Conservation (phyloP, 2,329 filamentous ascomycete genomes). For the Alternaria triticimaculans region DNA sequence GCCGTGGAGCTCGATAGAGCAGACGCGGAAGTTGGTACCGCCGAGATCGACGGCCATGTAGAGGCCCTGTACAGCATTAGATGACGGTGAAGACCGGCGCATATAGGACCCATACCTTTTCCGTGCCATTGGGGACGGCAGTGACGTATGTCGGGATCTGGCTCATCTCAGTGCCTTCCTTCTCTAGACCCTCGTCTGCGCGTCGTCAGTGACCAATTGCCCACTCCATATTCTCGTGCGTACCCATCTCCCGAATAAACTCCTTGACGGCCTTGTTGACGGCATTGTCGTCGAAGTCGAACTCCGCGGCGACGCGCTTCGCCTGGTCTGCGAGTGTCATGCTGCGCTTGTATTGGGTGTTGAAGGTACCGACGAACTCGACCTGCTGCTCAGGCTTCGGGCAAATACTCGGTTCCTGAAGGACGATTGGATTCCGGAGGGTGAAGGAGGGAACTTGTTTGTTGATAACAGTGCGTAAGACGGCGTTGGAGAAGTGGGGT, state of each 20-base stretch:
- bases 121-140: constrained; percentile 92
- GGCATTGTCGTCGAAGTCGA: constrained; percentile 80
- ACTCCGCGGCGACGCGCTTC: constrained; percentile 79
- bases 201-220: constrained; percentile 20
- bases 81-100: background rate
- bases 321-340: constrained; percentile 71
- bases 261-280: constrained; percentile 82
- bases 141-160: constrained; percentile 99
- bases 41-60: constrained; percentile 98
- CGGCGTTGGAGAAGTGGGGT: constrained; percentile 44
- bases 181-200: constrained; percentile 78
- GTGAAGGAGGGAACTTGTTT: constrained; percentile 32
- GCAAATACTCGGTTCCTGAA: constrained; percentile 36
- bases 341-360: constrained; percentile 49
- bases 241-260: constrained; percentile 85
- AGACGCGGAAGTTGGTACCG: constrained; percentile 97
- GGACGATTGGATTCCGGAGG: constrained; percentile 34
- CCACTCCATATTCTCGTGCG: constrained; percentile 15
- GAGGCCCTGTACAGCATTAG: constrained; percentile 67
- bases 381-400: constrained; percentile 35
- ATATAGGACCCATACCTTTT: constrained; percentile 84
- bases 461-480: constrained; percentile 34
- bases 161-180: constrained; percentile 81
- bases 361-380: constrained; percentile 44
- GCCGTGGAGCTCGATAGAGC: constrained; percentile 90